Evolutionary conservation across 306 rosid genomes (phyloP), one percentile per base, ranked within the genome.

Genomic region (Elaeagnus macrophylla): DNA sequence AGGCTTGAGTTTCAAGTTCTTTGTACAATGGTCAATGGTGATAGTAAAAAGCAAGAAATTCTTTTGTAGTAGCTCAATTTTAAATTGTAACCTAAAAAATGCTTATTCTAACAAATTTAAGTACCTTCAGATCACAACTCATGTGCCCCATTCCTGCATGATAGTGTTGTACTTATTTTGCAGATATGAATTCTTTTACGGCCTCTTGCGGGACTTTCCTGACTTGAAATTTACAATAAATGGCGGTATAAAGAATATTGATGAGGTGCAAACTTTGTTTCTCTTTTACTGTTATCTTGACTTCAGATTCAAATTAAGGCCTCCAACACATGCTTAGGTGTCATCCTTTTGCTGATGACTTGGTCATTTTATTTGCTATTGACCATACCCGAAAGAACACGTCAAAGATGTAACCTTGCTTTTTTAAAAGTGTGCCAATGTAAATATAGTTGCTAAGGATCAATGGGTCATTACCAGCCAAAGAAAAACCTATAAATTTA

Each of bases 201-300:
- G 90, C 48, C 91, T 90, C 39, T 44, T 90, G 70, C 97, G 94
- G 3, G 95, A 90, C 83, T 90, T 90, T 81, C 97, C 97, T 6
- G 95, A 90, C 82, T 71, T 90, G 56, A 86, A 80, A 69, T 90
- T 90, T 75, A 90, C 97, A 49, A 90, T 90, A 62, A 90, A 90
- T 78, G 97, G 97, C 48, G 97, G 97, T 62, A 86, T 90, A 57
- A 74, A 73, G 52, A 48, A 78, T 10, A 70, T 90, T 71, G 86
- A 81, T 70, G 95, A 86, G 97, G 97, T 90, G 79, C 77, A 45
- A 72, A 50, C 67, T 39, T 63, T 62, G 62, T 65, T 67, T 41
- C 49, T 18, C 11, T 57, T 13, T n/a, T 12, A 7, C 41, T 48
- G 45, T 65, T 65, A 42, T 38, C 10, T 48, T 51, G 47, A 39